Base-by-base conservation (phyloP, 306 rosid species). In the Malus sieversii region DNA sequence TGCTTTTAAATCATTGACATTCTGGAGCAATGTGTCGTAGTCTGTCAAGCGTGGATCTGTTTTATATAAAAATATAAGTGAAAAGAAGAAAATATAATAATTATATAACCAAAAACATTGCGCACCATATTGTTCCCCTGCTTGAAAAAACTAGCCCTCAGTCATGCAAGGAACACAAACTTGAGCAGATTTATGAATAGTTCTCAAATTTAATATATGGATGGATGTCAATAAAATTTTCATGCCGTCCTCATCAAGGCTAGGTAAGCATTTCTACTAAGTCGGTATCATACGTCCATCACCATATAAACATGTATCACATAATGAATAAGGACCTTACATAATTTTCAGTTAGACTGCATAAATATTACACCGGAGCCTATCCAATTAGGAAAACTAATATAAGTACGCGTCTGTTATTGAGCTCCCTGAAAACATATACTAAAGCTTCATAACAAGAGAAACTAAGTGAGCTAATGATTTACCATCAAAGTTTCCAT, bases 11-110 rank as follows among this genome's bases (percentile, higher is more conserved):
- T 88, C 99, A n/a, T 63, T 86, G 77, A 96, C 85, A 87, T 96
- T 96, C 85, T 88, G 97, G 69, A 96, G 97, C 88, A 96, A 82
- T 3, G 96, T 87, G 75, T 92, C 93, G 64, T 92, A 96, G 86
- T 96, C 99, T 70, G 99, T 96, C 90, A 96, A 83, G 79, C 99
- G 99, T 75, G 99, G 99, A 89, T 96, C 99, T 96, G 90, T 75
- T 71, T 32, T 29, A 62, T 62, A 8, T 14, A 30, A 1, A 8
- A 22, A 25, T 25, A 32, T 70, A 74, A 81, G 40, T 45, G 58
- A 72, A 58, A 79, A 72, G 42, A 63, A 71, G 6, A 45, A 44
- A 44, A 27, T 8, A 30, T 18, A 72, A 53, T 63, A 38, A 48
- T 66, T 62, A 70, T 9, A 7, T 10, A 6, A 22, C 38, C 52